phyloP scores from a whole-genome alignment of 2,329 filamentous ascomycete genomes.

The Clonostachys solani region DNA sequence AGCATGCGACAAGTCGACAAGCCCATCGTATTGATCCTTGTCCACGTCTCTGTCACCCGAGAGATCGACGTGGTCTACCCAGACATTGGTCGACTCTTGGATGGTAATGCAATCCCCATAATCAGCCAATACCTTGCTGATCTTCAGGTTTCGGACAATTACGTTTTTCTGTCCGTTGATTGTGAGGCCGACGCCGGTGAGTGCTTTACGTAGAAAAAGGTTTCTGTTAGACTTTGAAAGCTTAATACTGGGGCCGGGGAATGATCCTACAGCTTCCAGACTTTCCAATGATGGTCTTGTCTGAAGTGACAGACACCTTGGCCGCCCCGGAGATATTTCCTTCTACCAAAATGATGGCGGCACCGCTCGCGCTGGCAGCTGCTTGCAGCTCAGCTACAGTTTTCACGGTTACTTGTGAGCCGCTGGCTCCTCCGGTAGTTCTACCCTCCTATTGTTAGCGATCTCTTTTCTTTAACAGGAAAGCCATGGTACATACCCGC shows the following conservation, averaged over 20 bases:
- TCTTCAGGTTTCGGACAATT: conserved; percentile 50
- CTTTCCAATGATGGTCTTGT: conserved; percentile 37
- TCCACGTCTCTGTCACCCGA: conserved; percentile 22
- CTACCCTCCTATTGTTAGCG: background rate
- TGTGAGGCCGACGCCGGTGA: conserved; percentile 38
- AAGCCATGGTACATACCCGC: conserved; percentile 8
- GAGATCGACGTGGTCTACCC: conserved; percentile 37
- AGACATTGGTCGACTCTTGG: conserved; percentile 38
- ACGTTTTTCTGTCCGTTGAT: conserved; percentile 46
- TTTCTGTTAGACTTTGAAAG: background rate
- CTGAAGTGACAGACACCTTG: conserved; percentile 26
- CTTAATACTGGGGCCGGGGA: background rate
- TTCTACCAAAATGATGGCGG: conserved; percentile 20
- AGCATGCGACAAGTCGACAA: conserved; percentile 35
- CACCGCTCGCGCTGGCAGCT: conserved; percentile 15
- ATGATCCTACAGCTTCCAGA: conserved; percentile 13
- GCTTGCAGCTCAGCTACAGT: conserved; percentile 14
- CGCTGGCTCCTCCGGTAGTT: conserved; percentile 19
- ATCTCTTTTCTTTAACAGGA: background rate
- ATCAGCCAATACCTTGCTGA: conserved; percentile 38
- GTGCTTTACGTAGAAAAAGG: conserved; percentile 4
- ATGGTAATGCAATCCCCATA: conserved; percentile 47
- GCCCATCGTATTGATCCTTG: conserved; percentile 35
- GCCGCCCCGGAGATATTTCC: conserved; percentile 17
- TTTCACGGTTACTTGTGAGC: conserved; percentile 17